Evolutionary conservation across 495 filamentous ascomycete species (phyloP).

Genomic region (Penicillium coprophilum): DNA sequence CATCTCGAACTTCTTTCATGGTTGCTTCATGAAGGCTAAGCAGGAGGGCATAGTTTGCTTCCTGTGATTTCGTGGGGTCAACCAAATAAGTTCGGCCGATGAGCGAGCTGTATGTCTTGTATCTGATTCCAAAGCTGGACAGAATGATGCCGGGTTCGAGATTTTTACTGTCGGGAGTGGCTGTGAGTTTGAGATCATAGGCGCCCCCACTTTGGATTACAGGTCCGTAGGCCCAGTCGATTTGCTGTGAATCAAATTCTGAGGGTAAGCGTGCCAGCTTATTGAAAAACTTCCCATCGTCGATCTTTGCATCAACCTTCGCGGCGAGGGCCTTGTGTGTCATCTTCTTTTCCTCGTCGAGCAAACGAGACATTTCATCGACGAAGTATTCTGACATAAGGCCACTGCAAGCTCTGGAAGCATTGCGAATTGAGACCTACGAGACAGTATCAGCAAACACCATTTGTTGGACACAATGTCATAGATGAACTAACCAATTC

Average conservation of each 20-base stretch:
- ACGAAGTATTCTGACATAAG: conserved; percentile 92
- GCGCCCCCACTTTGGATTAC: conserved; percentile 92
- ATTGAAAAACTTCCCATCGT: conserved; percentile 89
- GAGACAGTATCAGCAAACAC: conserved; percentile 6
- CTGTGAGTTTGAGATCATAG: conserved; percentile 81
- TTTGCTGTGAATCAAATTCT: conserved; percentile 85
- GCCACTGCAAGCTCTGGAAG: conserved; percentile 87
- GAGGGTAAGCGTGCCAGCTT: conserved; percentile 75
- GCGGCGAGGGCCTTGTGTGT: conserved; percentile 79
- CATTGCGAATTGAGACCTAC: conserved; percentile 83
- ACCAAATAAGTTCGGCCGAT: conserved; percentile 93
- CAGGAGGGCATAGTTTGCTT: conserved; percentile 93
- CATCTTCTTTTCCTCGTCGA: conserved; percentile 95
- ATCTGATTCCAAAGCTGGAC: conserved; percentile 84
- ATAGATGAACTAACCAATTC: conserved; percentile 62
- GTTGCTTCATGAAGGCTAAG: conserved; percentile 77
- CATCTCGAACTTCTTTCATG: conserved; percentile 88
- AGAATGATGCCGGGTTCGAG: conserved; percentile 94
- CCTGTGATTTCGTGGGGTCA: conserved; percentile 92
- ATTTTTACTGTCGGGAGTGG: conserved; percentile 73
- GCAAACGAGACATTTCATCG: conserved; percentile 92
- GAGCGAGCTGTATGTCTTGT: conserved; percentile 89
- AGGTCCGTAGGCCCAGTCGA: conserved; percentile 93
- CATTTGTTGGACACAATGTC: background rate
- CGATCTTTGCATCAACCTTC: conserved; percentile 86